Conservation (phyloP, 2,329 filamentous ascomycete species). For the Capronia americana region DNA sequence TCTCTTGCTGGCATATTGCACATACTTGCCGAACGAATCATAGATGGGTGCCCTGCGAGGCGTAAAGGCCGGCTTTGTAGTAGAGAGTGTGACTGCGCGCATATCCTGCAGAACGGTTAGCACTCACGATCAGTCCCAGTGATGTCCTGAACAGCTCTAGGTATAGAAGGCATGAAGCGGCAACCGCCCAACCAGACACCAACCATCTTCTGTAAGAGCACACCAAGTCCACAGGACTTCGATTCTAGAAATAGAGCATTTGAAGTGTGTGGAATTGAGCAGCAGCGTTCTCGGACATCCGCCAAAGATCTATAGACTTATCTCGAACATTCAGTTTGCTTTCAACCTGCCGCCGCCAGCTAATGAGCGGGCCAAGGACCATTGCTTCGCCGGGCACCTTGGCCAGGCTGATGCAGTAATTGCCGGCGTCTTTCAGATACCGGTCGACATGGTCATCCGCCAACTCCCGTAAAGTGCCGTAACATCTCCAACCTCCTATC, state of each 20-base stretch:
- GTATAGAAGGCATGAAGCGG: too few relatives aligned
- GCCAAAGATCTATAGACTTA: conserved; percentile 20
- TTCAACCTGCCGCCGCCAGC: conserved; percentile 15
- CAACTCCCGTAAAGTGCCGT: background rate
- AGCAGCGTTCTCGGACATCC: conserved; percentile 11
- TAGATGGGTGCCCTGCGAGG: too few relatives aligned
- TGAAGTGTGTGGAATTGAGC: conserved; percentile 3
- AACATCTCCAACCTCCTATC: background rate
- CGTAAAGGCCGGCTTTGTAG: too few relatives aligned
- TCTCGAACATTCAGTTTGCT: conserved; percentile 16
- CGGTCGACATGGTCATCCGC: background rate
- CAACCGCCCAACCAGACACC: too few relatives aligned
- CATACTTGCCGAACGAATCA: too few relatives aligned
- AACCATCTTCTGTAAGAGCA: conserved; percentile 22
- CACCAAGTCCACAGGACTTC: background rate
- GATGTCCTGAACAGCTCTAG: too few relatives aligned
- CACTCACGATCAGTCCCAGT: too few relatives aligned
- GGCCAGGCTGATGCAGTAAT: background rate
- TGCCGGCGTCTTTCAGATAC: background rate
- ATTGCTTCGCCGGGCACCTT: background rate
- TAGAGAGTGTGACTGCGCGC: too few relatives aligned
- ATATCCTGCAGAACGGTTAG: too few relatives aligned
- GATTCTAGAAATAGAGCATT: background rate
- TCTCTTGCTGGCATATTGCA: too few relatives aligned
- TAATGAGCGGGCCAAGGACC: background rate